Base-by-base conservation (phyloP, 805 yeast species). In the Torulaspora maleeae region DNA sequence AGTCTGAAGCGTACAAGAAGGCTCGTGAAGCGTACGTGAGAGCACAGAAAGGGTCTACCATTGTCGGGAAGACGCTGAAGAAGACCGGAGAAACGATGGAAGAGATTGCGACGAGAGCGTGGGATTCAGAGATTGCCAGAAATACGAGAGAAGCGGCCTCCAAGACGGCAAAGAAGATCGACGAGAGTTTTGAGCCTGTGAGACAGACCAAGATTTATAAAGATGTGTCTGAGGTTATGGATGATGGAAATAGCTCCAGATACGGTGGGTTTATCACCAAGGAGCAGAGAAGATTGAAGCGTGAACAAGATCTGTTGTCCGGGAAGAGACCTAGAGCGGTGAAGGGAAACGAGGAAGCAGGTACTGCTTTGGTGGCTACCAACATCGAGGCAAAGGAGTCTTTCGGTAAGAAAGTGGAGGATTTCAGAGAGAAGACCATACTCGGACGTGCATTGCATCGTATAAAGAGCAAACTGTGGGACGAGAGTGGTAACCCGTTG, bases 81-180 rank as follows among this genome's bases (percentile, higher is more conserved):
- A 86, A 85, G 68, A 93, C 98, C 4, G 97, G 97, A n/a, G 87
- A 85, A 58, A 91, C 82, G 32, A 88, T 93, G 28, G 98, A 96
- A 44, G 83, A 77, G 47, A 95, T 82, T 36, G 98, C 96, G 3
- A 73, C 77, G 32, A 83, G 82, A 48, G 96, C 97, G 1, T 93
- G 99, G 99, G 96, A 93, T 50, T 88, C 96, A 1, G 86, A 93
- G 19, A 86, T 91, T 35, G 93, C 95, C 49, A 81, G 83, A 64
- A 84, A 83, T 39, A 90, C 96, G n/a, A 78, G 98, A 59, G 75
- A 79, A 36, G 88, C 89, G 0, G 91, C 88, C n/a, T 77, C 75
- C 47, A 76, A 78, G 42, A 81, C 96, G 3, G 96, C 95, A 1
- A 87, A 86, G 44, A 80, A 76, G 11, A 82, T 91, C n/a, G 93